phyloP scores from a whole-genome alignment of 805 yeast genomes.

The Cyberlindnera suaveolens region DNA sequence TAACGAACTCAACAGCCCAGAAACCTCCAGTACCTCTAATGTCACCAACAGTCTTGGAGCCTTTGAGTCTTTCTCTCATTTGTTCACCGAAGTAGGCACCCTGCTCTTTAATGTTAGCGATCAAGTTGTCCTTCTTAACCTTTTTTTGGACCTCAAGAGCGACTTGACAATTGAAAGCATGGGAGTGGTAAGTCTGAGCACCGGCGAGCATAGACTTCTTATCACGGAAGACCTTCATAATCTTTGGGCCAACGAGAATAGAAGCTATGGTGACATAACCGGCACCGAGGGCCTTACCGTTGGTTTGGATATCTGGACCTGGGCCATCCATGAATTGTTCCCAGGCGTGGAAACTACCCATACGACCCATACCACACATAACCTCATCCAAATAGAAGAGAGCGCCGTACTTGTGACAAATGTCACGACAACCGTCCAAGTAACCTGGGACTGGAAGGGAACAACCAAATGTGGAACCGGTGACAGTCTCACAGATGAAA shows the following conservation, averaged over 20 bases:
- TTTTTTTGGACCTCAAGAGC: constrained; percentile 40
- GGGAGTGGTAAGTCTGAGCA: constrained; percentile 46
- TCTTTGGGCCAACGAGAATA: constrained; percentile 30
- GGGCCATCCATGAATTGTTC: constrained; percentile 31
- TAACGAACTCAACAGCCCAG: constrained; percentile 47
- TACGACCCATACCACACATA: constrained; percentile 51
- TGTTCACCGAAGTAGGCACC: constrained; percentile 39
- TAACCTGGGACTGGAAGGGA: constrained; percentile 38
- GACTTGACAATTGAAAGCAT: constrained; percentile 40
- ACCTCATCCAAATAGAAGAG: constrained; percentile 47
- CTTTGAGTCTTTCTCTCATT: constrained; percentile 26
- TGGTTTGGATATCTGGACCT: constrained; percentile 42
- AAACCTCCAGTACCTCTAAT: constrained; percentile 52
- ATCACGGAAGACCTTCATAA: constrained; percentile 29
- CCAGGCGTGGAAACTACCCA: constrained; percentile 43
- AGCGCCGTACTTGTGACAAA: constrained; percentile 46
- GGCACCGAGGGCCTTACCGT: constrained; percentile 43
- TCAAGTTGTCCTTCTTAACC: constrained; percentile 29
- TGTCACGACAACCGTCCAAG: constrained; percentile 36
- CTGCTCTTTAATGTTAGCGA: constrained; percentile 34
- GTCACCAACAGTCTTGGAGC: constrained; percentile 37
- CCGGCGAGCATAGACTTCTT: constrained; percentile 28
- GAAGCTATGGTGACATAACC: constrained; percentile 46
- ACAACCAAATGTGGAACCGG: constrained; percentile 42
- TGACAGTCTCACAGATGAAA: constrained; percentile 39